A percentile compares a stretch with the other conserved stretches of the same genome.
phyloP scores from a whole-genome alignment of 2,329 filamentous ascomycete species.

The Dactylellina drechsleri region DNA sequence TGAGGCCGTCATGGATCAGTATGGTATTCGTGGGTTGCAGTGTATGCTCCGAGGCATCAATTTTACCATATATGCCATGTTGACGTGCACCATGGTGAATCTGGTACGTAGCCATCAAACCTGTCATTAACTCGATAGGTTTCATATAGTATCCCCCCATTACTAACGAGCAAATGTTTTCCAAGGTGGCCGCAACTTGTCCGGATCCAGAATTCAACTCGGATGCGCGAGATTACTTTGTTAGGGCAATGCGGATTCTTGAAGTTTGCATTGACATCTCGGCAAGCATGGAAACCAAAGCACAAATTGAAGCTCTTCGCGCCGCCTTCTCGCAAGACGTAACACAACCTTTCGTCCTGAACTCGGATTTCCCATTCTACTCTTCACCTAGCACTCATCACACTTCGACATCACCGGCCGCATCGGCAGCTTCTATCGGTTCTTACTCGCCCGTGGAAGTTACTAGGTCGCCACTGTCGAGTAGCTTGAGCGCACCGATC shows the following conservation, averaged over 20 bases:
- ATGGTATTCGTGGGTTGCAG: conserved; percentile 80
- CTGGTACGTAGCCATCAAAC: conserved; percentile 72
- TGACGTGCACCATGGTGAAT: conserved; percentile 93
- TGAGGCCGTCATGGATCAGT: conserved; percentile 80
- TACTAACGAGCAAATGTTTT: conserved; percentile 54
- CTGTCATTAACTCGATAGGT: conserved; percentile 9
- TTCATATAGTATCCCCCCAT: neutral
- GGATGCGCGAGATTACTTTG: conserved; percentile 88
- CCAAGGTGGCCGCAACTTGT: conserved; percentile 87
- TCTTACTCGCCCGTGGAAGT: conserved; percentile 63
- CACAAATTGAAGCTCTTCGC: conserved; percentile 86
- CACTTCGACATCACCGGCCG: conserved; percentile 68
- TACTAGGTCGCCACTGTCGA: conserved; percentile 63
- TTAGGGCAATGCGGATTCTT: conserved; percentile 90
- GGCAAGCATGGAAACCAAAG: conserved; percentile 66
- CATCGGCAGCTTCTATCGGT: conserved; percentile 58
- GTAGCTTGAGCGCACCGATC: conserved; percentile 59
- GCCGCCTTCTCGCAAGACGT: conserved; percentile 90
- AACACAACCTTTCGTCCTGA: conserved; percentile 86
- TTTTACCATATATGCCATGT: conserved; percentile 90
- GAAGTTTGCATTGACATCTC: conserved; percentile 86
- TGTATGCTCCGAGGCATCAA: conserved; percentile 95
- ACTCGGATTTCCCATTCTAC: conserved; percentile 77
- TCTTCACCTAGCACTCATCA: conserved; percentile 75
- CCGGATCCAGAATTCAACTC: conserved; percentile 87